Evolutionary conservation across 2,329 filamentous ascomycete species (phyloP), one percentile per base, ranked within the genome.

Genomic region (Trichoderma breve): DNA sequence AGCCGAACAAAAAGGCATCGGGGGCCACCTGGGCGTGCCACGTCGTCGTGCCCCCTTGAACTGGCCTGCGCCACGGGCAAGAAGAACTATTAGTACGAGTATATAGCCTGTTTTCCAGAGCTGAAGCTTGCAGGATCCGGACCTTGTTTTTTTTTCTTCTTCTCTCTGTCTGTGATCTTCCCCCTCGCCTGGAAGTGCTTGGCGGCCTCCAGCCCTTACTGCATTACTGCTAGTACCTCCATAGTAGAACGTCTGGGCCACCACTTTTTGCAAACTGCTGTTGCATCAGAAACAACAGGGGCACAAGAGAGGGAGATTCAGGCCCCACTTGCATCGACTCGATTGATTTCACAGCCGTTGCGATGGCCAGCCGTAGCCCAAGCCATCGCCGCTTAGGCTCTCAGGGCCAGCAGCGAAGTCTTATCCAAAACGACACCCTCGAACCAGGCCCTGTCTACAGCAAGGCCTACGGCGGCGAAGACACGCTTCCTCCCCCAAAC

Each of bases 11-110:
- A 21, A 34, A 14, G 7, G n/a, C 18, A 32, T 60, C 26, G 57
- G 65, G 65, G 57, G 65, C 65, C 65, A 68, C 36, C 36, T 39
- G 55, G 36, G 39, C 65, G n/a, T 68, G 65, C 65, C 65, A 68
- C 65, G 65, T 68, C 36, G 65, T 60, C 65, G 26, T 28, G 55
- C 21, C 65, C 65, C 65, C 65, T 36, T n/a, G 53, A 15, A n/a
- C 18, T 36, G 24, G 36, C 65, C 55, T 34, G 55, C 65, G 65
- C 65, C 36, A 51, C 65, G 26, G 36, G 18, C 14, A 58, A 43
- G 53, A 26, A 28, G 34, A 47, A 58, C 18, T 47, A 53, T 21
- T 68, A 60, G 32, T 34, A 68, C 26, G 32, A 47, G 65, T 43
- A 43, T 43, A 43, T 43, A 43, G 39, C 8, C 34, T 24, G 18